A percentile compares a stretch with the other conserved stretches of the same genome.
Evolutionary conservation across 805 yeast genomes (phyloP).

Genomic region (Kodamaea jinghongensis): DNA sequence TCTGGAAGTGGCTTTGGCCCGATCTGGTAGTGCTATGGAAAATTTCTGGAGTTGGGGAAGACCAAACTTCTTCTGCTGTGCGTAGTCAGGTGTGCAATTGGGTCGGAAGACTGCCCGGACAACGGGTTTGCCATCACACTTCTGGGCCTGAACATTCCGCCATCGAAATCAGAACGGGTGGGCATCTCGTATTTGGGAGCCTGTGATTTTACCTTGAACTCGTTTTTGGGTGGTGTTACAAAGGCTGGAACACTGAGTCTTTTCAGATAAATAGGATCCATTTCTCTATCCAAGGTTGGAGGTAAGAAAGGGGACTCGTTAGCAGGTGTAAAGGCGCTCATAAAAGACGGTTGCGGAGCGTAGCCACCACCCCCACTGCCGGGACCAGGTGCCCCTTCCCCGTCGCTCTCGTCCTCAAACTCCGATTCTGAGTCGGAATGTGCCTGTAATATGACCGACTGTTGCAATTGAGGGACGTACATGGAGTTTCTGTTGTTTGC

Average conservation of each 20-base stretch:
- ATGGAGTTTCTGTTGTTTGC: conserved; percentile 5
- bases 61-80: background rate
- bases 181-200: conserved; percentile 3
- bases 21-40: too few species aligned
- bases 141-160: conserved; percentile 1
- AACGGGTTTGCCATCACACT: conserved; percentile 1
- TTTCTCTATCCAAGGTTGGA: conserved; percentile 5
- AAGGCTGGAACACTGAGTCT: conserved; percentile 3
- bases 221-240: background rate
- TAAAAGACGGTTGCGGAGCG: conserved; percentile 1
- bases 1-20: too few species aligned
- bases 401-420: conserved; percentile 13
- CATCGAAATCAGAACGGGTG: conserved; percentile 2
- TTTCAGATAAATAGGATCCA: conserved; percentile 8
- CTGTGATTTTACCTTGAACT: conserved; percentile 1
- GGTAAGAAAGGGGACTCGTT: conserved; percentile 8
- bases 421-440: conserved; percentile 12
- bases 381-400: too few species aligned
- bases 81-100: conserved; percentile 2
- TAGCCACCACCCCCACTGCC: too few species aligned
- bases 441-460: background rate
- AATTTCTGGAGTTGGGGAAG: too few species aligned
- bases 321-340: conserved; percentile 9
- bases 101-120: background rate
- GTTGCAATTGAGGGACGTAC: background rate